Percentiles rank a stretch among this genome's conserved stretches.
These are phyloP conservation scores for Liriodendron chinense DNA, from an alignment of 164 flowering plant species.

Conservation along the genomic window DNA sequence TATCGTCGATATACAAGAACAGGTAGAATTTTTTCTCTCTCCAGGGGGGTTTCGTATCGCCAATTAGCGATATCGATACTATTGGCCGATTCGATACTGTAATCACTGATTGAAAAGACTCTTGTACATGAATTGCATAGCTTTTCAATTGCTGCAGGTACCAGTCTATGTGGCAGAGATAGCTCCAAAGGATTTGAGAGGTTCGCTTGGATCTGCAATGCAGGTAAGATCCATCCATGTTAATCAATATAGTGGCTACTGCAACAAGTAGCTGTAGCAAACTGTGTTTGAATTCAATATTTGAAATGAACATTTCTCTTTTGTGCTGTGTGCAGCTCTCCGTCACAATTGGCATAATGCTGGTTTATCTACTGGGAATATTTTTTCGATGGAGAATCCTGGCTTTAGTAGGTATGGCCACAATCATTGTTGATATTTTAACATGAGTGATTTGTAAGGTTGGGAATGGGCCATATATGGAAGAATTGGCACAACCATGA, in stretches of 20 bases:
- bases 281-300: not conserved
- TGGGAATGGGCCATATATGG: too few species aligned
- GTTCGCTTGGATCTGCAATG: conserved; percentile 60
- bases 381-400: conserved; percentile 76
- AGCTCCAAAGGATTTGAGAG: conserved; percentile 78
- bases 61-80: too few species aligned
- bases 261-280: not conserved
- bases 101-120: too few species aligned
- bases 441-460: too few species aligned
- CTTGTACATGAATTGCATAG: too few species aligned
- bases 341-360: conserved; percentile 77
- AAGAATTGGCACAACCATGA: too few species aligned
- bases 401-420: conserved; percentile 67
- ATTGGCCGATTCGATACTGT: too few species aligned
- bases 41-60: too few species aligned
- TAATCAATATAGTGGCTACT: not conserved
- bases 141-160: conserved; percentile 34
- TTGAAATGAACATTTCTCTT: not conserved
- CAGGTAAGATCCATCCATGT: conserved; percentile 36
- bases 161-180: conserved; percentile 92
- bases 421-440: too few species aligned
- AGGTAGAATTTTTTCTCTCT: too few species aligned
- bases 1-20: too few species aligned
- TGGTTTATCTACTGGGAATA: conserved; percentile 77
- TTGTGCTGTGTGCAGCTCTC: conserved; percentile 50